Percentiles rank a stretch among this genome's conserved stretches.
Evolutionary conservation across 1,284 basidiomycete species (phyloP).

Genomic region (Porodaedalea pini): DNA sequence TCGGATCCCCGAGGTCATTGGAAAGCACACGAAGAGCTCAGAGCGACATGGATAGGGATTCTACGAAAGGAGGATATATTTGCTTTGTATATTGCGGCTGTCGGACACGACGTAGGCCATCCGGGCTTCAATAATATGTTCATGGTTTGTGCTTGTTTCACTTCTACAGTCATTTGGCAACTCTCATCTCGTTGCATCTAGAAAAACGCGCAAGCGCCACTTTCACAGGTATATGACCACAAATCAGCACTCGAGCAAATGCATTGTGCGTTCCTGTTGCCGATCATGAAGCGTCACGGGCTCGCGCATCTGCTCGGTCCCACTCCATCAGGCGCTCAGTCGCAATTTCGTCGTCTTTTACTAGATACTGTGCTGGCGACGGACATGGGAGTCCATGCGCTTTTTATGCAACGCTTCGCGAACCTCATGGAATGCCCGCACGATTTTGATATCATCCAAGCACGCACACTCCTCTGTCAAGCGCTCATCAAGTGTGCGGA

Average conservation of each 20-base stretch:
- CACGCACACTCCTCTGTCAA: constrained; percentile 79
- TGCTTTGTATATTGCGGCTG: constrained; percentile 81
- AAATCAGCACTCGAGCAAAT: constrained; percentile 90
- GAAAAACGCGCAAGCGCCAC: constrained; percentile 89
- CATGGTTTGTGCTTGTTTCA: constrained; percentile 59
- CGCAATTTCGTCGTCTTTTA: constrained; percentile 68
- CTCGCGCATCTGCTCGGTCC: constrained; percentile 53
- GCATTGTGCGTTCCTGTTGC: constrained; percentile 82
- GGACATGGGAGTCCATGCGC: constrained; percentile 87
- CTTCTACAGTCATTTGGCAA: not conserved
- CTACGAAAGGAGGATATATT: constrained; percentile 72
- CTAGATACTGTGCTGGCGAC: constrained; percentile 83
- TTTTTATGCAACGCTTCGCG: constrained; percentile 74
- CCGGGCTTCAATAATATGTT: constrained; percentile 89
- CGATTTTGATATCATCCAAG: constrained; percentile 38
- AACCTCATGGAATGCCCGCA: constrained; percentile 40
- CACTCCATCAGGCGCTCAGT: constrained; percentile 37
- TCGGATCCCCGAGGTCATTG: constrained; percentile 1
- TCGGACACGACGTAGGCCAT: constrained; percentile 94
- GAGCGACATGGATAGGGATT: constrained; percentile 52
- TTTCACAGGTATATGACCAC: constrained; percentile 84
- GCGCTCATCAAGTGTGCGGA: constrained; percentile 94
- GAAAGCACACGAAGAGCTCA: constrained; percentile 22
- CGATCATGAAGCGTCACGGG: constrained; percentile 79
- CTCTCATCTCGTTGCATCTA: constrained; percentile 31